Percentiles rank a stretch among this genome's conserved stretches.
These are phyloP conservation scores for Cucurbita maxima DNA, from an alignment of 306 rosid genomes.

Conservation along the genomic window DNA sequence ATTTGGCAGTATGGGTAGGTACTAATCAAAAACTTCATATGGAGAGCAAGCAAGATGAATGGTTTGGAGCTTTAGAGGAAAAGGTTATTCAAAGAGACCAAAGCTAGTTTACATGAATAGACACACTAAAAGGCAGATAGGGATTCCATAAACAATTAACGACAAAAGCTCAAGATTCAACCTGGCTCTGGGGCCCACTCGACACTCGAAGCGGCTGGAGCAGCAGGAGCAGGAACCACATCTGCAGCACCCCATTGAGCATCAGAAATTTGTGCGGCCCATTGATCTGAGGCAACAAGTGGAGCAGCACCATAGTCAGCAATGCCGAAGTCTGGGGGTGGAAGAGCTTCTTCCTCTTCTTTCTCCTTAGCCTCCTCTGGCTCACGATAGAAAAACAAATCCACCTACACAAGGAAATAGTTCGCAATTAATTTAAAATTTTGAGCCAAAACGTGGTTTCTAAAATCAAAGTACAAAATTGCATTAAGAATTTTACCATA, in stretches of 20 bases:
- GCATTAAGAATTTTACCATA: constrained; percentile 34
- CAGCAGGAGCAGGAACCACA: neutral
- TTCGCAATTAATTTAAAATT: neutral
- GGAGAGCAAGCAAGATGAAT: neutral
- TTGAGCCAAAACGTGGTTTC: too few relatives aligned
- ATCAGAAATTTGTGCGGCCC: constrained; percentile 24
- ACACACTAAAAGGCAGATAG: neutral
- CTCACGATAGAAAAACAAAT: constrained; percentile 77
- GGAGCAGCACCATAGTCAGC: constrained; percentile 32
- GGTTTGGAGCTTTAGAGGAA: neutral
- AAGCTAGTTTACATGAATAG: neutral
- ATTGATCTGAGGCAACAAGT: constrained; percentile 18
- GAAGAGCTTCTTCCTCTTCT: constrained; percentile 56
- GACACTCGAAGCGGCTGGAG: constrained; percentile 7
- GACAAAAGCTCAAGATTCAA: neutral
- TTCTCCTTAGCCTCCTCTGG: constrained; percentile 67
- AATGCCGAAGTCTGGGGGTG: constrained; percentile 35
- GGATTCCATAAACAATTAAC: neutral
- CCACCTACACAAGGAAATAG: constrained; percentile 32
- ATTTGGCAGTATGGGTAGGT: neutral
- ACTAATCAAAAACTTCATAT: neutral
- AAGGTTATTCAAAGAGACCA: neutral
- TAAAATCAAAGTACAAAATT: neutral
- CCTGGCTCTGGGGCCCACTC: constrained; percentile 28
- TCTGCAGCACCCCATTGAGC: constrained; percentile 24